phyloP scores from a whole-genome alignment of 2,329 filamentous ascomycete genomes.

The Epichloe sp. region DNA sequence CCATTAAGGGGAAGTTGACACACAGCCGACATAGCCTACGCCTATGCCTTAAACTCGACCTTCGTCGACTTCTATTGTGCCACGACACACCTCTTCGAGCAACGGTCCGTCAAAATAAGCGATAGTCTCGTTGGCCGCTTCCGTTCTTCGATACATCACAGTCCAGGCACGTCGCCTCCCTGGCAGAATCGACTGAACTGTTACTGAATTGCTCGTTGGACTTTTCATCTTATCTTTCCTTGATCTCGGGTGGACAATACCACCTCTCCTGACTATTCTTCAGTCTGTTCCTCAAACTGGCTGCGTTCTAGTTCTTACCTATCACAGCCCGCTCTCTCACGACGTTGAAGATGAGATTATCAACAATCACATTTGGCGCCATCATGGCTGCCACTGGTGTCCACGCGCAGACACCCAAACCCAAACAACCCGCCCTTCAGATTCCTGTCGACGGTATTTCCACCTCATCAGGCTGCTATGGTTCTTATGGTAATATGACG shows the following conservation, averaged over 20 bases:
- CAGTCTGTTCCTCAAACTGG: not conserved
- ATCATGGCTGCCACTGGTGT: constrained; percentile 17
- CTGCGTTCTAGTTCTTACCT: not conserved
- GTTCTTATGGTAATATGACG: constrained; percentile 27
- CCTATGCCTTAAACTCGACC: not conserved
- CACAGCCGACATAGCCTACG: not conserved
- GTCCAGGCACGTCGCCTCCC: constrained; percentile 4
- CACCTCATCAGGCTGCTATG: constrained; percentile 40
- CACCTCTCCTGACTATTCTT: not conserved
- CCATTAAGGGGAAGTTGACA: not conserved
- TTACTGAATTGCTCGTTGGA: not conserved
- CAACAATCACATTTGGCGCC: constrained; percentile 16
- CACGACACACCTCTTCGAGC: not conserved
- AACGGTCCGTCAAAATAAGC: not conserved
- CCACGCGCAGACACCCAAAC: constrained; percentile 6
- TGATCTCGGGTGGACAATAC: not conserved
- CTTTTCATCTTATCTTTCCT: not conserved
- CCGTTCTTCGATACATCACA: not conserved
- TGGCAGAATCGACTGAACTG: constrained; percentile 15
- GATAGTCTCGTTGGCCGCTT: not conserved
- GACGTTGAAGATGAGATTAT: constrained; percentile 18
- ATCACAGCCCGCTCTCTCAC: not conserved
- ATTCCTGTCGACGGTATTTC: constrained; percentile 22
- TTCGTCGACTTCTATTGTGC: not conserved
- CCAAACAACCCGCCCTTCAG: constrained; percentile 23